These are phyloP conservation scores for Microbotryum saponariae DNA, from an alignment of 1,284 basidiomycete species.

Conservation along the genomic window DNA sequence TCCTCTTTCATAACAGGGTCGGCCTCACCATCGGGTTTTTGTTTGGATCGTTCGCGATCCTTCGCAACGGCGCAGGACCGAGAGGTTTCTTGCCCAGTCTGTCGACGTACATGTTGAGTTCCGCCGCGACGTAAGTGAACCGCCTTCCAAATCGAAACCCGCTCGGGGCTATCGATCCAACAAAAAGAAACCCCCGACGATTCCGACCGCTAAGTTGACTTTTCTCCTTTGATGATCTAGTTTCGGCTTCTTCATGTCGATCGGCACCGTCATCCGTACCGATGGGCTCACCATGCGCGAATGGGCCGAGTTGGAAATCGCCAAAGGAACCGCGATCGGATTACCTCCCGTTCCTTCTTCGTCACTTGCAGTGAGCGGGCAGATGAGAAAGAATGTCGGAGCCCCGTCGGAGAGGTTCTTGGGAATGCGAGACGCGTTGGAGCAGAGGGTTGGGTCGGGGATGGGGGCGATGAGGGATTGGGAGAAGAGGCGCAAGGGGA, in stretches of 20 bases:
- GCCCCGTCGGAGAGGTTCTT: too few species aligned
- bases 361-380: too few species aligned
- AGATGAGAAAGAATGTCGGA: too few species aligned
- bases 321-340: conserved; percentile 11
- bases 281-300: conserved; percentile 31
- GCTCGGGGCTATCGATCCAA: too few species aligned
- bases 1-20: conserved; percentile 44
- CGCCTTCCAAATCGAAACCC: neutral
- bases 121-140: conserved; percentile 56
- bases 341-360: neutral
- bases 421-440: too few species aligned
- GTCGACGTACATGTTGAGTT: conserved; percentile 88
- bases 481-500: too few species aligned
- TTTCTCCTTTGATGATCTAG: too few species aligned
- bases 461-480: too few species aligned
- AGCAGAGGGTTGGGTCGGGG: too few species aligned
- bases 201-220: too few species aligned
- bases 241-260: conserved; percentile 70
- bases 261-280: conserved; percentile 33
- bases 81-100: conserved; percentile 77
- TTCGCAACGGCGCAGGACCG: conserved; percentile 77
- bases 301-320: conserved; percentile 23
- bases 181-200: neutral
- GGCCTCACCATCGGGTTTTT: conserved; percentile 93
- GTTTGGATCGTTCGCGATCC: conserved; percentile 81